Base-by-base conservation (phyloP, 306 rosid species). In the Pyrus betulifolia region DNA sequence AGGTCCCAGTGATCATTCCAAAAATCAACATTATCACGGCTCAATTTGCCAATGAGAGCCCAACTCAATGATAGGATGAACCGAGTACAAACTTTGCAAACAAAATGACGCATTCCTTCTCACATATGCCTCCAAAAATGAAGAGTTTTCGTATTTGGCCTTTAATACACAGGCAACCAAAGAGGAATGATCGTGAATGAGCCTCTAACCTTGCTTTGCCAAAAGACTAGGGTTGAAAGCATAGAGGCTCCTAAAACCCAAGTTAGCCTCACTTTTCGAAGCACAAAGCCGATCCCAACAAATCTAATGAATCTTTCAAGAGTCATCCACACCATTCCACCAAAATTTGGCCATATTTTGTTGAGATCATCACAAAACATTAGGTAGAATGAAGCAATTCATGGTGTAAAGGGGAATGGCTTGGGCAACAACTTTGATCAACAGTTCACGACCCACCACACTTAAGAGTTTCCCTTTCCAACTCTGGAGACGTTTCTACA, bases 231-330 rank as follows among this genome's bases (percentile, higher is more conserved):
- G 11, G 18, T 27, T 61, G 4, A 61, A 61, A 27, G 18, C 33
- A 61, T 61, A 30, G 8, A 61, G 33, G 21, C 13, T 61, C 8
- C 4, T 30, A 3, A 61, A 61, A 17, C 19, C 66, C 3, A 61
- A 5, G 2, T 8, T 10, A 8, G 0, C 21, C 8, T 61, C 0
- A 13, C 2, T 3, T 1, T 61, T 61, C 0, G 4, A 2, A 11
- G 66, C 4, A 9, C 19, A 61, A 0, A 27, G 35, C 13, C 0
- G 6, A 11, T 25, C 66, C 38, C 18, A 27, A 2, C 19, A 12
- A 19, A 61, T 11, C 66, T 2, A 61, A 1, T 61, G 66, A 6
- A 13, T 13, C 18, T 61, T 61, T 14, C 19, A 2, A 14, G 5
- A 21, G 2, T 58, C 63, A 1, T 58, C 28, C 13, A 11, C 2